phyloP scores from a whole-genome alignment of 345 rosid species.

The Anacardium occidentale region DNA sequence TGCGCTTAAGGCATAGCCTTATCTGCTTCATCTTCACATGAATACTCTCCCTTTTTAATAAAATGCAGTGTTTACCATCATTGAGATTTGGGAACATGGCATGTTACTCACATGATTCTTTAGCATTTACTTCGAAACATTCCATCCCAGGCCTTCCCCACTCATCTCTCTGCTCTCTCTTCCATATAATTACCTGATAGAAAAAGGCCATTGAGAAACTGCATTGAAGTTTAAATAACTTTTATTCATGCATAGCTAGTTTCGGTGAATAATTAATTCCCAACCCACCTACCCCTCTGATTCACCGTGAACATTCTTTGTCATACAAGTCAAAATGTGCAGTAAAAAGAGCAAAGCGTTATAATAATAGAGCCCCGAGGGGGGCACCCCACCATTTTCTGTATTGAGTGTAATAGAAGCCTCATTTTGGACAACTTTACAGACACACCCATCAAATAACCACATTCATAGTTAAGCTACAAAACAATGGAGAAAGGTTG shows the following conservation, averaged over 20 bases:
- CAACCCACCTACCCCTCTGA: background rate
- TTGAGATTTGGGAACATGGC: background rate
- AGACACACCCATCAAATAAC: constrained; percentile 24
- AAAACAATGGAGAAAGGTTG: constrained; percentile 33
- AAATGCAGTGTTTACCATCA: constrained; percentile 13
- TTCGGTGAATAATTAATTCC: constrained; percentile 10
- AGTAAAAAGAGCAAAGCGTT: background rate
- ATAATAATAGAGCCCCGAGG: too few species aligned
- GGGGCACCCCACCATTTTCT: constrained; percentile 25
- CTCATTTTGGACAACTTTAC: constrained; percentile 28
- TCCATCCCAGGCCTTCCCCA: background rate
- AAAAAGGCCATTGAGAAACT: background rate
- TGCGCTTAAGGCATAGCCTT: constrained; percentile 16
- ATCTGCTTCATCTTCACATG: background rate
- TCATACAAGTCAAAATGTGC: background rate
- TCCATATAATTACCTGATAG: too few species aligned
- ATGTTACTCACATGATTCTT: too few species aligned
- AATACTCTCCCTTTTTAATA: background rate
- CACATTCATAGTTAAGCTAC: constrained; percentile 14
- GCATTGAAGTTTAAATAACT: background rate
- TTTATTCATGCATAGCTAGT: background rate
- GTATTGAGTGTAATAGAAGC: constrained; percentile 38
- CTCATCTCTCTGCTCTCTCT: too few species aligned
- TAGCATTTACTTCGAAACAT: too few species aligned
- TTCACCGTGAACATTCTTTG: background rate